A percentile compares a stretch with the other conserved stretches of the same genome.
These are phyloP conservation scores for Thuidium tamariscinum DNA, from an alignment of 225 moss, liverwort and hornwort genomes.

Conservation along the genomic window DNA sequence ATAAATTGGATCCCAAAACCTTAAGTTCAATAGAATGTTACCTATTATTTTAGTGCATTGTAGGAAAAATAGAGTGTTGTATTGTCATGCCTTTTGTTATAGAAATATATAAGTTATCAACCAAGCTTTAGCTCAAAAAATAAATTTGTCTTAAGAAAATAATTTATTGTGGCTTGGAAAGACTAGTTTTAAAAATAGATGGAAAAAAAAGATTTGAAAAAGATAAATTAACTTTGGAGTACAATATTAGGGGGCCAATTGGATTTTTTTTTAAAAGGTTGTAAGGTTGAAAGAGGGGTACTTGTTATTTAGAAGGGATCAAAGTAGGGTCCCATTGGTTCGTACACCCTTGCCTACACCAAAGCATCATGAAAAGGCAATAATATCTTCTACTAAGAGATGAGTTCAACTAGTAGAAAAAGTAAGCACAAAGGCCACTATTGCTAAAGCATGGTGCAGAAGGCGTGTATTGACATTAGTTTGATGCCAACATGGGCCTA, in stretches of 20 bases:
- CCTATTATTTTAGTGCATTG: no score
- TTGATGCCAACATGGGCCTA: background rate
- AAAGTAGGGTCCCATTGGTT: background rate
- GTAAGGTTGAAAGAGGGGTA: background rate
- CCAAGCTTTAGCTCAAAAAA: background rate
- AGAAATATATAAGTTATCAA: background rate
- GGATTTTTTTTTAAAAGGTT: background rate
- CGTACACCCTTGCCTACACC: no score
- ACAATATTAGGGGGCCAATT: background rate
- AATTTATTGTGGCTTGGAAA: background rate
- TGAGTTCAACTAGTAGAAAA: background rate
- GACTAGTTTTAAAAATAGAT: background rate
- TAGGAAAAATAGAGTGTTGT: rapidly evolving
- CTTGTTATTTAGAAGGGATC: background rate
- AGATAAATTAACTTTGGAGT: no score
- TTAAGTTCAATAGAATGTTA: background rate
- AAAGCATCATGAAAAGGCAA: rapidly evolving
- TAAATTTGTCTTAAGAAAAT: background rate
- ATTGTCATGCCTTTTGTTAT: background rate
- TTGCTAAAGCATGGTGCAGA: background rate
- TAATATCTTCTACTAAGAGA: background rate
- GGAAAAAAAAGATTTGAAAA: background rate
- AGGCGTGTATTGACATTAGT: background rate
- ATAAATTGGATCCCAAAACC: background rate
- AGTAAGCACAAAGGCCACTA: background rate